Base-by-base conservation (phyloP, 805 yeast genomes). In the Saturnispora galanensis region DNA sequence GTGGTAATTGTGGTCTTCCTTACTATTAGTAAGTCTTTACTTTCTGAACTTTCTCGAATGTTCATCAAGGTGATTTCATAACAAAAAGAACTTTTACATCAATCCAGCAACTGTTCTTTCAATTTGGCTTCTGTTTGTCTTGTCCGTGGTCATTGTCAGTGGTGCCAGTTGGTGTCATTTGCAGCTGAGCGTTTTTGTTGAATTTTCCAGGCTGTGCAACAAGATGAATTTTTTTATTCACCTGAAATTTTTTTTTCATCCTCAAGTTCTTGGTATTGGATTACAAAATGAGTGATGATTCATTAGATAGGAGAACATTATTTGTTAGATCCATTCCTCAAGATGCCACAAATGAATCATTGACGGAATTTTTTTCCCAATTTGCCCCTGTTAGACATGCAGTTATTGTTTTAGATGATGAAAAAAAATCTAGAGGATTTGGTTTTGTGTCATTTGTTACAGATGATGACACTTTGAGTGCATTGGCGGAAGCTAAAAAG, bases 331-430 rank as follows among this genome's bases (percentile, higher is more conserved):
- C 89, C 4, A 70, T 90, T 31, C 97, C 97, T 2, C 69, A 70
- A 48, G 80, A 76, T 35, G 94, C 88, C 7, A 83, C 94, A 1
- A 76, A 81, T 17, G 96, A 87, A 48, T 79, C 86, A 54, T 70
- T 93, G 35, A 73, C 90, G 1, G 85, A 84, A 53, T 88, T 73
- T 63, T 93, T 93, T 59, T 83, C 97, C 1, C 87, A 87, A 51
- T 82, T 88, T 66, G 90, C 86, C 4, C 98, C 98, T 6, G 94
- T 90, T 10, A 88, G 82, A 64, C 98, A 93, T 64, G 95, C 97
- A 2, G 89, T 88, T 38, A 75, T 93, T 35, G 97, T 93, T 13
- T 82, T 71, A 34, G 96, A 89, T 58, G 69, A 69, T 10, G 77
- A 81, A 31, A 76, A 84, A 44, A 72, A 81, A 38, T 86, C 96